These are phyloP conservation scores for Scedosporium apiospermum DNA, from an alignment of 2,329 filamentous ascomycete species.

Conservation along the genomic window DNA sequence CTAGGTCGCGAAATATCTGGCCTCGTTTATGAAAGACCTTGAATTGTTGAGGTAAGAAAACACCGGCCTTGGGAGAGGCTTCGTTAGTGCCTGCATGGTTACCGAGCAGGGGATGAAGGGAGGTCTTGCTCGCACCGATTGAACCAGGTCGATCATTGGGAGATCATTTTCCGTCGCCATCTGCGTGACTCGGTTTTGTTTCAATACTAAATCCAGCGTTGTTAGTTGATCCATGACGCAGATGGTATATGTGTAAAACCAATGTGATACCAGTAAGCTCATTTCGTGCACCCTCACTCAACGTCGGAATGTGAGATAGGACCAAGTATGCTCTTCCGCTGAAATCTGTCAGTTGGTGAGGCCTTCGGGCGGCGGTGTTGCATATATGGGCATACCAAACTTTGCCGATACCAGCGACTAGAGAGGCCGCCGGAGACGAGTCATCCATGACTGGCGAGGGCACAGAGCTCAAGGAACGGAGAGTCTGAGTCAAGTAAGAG, in stretches of 20 bases:
- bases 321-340: constrained; percentile 25
- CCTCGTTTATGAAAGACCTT: constrained; percentile 27
- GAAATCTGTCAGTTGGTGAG: constrained; percentile 4
- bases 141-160: background rate
- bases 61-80: constrained; percentile 14
- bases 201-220: background rate
- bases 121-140: too few relatives aligned
- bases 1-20: constrained; percentile 29
- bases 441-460: constrained; percentile 24
- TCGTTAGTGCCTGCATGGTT: too few relatives aligned
- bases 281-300: constrained; percentile 33
- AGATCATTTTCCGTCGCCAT: background rate
- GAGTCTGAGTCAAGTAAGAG: constrained; percentile 26
- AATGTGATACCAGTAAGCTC: constrained; percentile 26
- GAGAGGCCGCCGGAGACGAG: constrained; percentile 24
- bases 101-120: too few relatives aligned
- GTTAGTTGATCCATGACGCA: too few relatives aligned
- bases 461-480: constrained; percentile 27
- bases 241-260: too few relatives aligned
- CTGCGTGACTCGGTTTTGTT: background rate
- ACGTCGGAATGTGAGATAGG: constrained; percentile 30
- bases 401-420: constrained; percentile 27
- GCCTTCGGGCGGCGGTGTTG: background rate
- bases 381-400: constrained; percentile 16
- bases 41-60: constrained; percentile 33